Evolutionary conservation across 2,329 filamentous ascomycete genomes (phyloP).

Genomic region (Rutstroemia sydowiana): DNA sequence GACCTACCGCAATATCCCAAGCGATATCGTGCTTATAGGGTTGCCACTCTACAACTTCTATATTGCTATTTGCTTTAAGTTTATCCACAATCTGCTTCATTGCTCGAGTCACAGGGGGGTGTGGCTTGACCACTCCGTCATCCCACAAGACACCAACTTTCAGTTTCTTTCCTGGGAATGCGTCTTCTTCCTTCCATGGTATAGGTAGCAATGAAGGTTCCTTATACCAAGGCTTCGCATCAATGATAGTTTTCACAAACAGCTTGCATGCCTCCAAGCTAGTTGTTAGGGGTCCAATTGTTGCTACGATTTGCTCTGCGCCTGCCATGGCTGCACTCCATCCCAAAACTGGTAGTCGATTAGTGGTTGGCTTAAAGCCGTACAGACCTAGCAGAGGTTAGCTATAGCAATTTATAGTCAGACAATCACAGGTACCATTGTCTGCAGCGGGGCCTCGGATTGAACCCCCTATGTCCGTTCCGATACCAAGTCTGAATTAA

Average conservation of each 20-base stretch:
- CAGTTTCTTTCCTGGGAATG: slow-evolving; percentile 36
- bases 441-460: slow-evolving; percentile 42
- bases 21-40: slow-evolving; percentile 44
- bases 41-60: slow-evolving; percentile 50
- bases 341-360: slow-evolving; percentile 22
- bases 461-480: slow-evolving; percentile 45
- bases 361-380: slow-evolving; percentile 27
- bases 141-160: slow-evolving; percentile 54
- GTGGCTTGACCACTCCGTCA: slow-evolving; percentile 52
- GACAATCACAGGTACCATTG: slow-evolving; percentile 30
- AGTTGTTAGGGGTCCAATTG: slow-evolving; percentile 48
- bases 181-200: slow-evolving; percentile 39
- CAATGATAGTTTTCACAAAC: slow-evolving; percentile 36
- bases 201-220: slow-evolving; percentile 47
- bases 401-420: not conserved
- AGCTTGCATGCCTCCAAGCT: slow-evolving; percentile 40
- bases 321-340: slow-evolving; percentile 19
- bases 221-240: slow-evolving; percentile 41
- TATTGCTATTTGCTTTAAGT: slow-evolving; percentile 37
- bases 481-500: no score
- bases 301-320: slow-evolving; percentile 35
- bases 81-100: slow-evolving; percentile 46
- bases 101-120: slow-evolving; percentile 51
- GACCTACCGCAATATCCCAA: slow-evolving; percentile 39
- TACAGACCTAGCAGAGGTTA: slow-evolving; percentile 24